phyloP scores from a whole-genome alignment of 306 rosid species.

The Prunus fruticosa region DNA sequence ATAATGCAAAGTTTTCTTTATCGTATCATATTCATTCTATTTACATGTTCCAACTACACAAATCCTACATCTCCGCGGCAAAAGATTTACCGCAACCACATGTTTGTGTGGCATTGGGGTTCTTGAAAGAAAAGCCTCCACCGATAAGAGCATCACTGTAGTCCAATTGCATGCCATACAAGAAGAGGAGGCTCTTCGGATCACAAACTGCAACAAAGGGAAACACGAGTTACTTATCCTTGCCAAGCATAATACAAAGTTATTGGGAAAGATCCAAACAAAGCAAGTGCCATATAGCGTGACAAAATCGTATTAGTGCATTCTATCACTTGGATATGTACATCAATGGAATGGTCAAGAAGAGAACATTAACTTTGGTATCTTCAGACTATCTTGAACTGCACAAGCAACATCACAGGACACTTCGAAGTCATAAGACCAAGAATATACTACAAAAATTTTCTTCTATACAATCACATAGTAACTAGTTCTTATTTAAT shows the following conservation, averaged over 20 bases:
- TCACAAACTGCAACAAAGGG: conserved; percentile 69
- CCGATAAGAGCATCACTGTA: conserved; percentile 96
- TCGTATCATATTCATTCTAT: conserved; percentile 15
- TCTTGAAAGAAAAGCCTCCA: conserved; percentile 94
- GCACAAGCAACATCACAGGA: not conserved
- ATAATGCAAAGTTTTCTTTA: not conserved
- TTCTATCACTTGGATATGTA: not conserved
- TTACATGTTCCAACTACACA: conserved; percentile 31
- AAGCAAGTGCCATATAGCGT: not conserved
- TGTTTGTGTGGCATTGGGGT: conserved; percentile 93
- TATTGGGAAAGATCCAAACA: not conserved
- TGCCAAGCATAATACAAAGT: not conserved
- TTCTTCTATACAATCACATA: not conserved
- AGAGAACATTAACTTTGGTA: not conserved
- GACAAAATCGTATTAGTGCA: too few relatives aligned
- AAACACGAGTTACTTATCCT: conserved; percentile 8
- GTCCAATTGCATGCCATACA: conserved; percentile 94
- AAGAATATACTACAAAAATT: not conserved
- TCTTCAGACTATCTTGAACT: not conserved
- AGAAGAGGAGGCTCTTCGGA: conserved; percentile 91
- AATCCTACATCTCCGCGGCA: conserved; percentile 73
- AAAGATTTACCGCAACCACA: conserved; percentile 99
- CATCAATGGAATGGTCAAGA: not conserved
- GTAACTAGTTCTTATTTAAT: not conserved
- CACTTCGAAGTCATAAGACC: not conserved